A percentile compares a stretch with the other conserved stretches of the same genome.
Evolutionary conservation across 2,329 filamentous ascomycete genomes (phyloP).

Genomic region (Paraconiothyrium brasiliense): DNA sequence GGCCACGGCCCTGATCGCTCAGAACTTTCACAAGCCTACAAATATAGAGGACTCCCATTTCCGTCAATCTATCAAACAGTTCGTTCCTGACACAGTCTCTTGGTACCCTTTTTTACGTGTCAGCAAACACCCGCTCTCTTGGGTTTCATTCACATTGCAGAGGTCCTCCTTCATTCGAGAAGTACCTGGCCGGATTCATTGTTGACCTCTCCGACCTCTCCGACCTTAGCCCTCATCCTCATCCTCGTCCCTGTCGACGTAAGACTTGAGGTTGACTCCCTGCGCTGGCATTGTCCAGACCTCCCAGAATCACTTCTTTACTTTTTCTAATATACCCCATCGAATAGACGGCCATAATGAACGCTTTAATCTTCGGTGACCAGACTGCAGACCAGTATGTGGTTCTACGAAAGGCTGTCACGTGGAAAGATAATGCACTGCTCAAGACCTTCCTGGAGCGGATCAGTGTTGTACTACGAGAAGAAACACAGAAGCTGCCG

Average conservation of each 20-base stretch:
- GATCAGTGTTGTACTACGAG: slow-evolving; percentile 65
- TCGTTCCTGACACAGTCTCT: slow-evolving; percentile 38
- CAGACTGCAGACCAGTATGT: slow-evolving; percentile 74
- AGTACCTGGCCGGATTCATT: slow-evolving; percentile 20
- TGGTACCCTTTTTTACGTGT: slow-evolving; percentile 31
- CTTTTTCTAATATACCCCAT: slow-evolving; percentile 38
- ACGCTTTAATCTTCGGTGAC: slow-evolving; percentile 73
- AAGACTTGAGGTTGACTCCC: neutral
- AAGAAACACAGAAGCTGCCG: slow-evolving; percentile 67
- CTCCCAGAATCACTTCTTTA: neutral
- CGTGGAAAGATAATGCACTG: slow-evolving; percentile 64
- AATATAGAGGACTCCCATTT: slow-evolving; percentile 48
- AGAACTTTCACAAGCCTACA: slow-evolving; percentile 40
- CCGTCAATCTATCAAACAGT: slow-evolving; percentile 30
- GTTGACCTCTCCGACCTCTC: slow-evolving; percentile 20
- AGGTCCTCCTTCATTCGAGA: slow-evolving; percentile 22
- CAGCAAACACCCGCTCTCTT: slow-evolving; percentile 20
- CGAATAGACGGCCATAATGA: slow-evolving; percentile 45
- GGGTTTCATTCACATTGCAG: slow-evolving; percentile 16
- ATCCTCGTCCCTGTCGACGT: slow-evolving; percentile 1
- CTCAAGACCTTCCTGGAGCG: slow-evolving; percentile 70
- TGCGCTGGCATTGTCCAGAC: neutral
- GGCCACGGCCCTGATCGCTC: slow-evolving; percentile 36
- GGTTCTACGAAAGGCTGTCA: slow-evolving; percentile 63
- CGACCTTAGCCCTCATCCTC: slow-evolving; percentile 3